Conservation (phyloP, 78 protist genomes). For the Chrysochromulina parva region DNA sequence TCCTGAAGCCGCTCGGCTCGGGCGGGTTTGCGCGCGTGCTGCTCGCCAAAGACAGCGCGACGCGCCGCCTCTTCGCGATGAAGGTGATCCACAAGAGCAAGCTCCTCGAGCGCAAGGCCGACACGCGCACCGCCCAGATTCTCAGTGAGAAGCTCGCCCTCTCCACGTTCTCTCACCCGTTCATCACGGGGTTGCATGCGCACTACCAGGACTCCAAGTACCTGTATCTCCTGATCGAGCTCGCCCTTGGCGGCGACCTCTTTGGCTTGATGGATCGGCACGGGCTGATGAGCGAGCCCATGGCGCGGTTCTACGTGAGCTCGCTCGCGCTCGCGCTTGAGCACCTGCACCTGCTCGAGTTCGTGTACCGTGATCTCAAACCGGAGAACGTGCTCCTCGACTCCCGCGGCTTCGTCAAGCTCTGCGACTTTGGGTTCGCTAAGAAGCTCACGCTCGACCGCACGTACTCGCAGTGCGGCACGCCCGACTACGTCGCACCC, state of each 20-base stretch:
- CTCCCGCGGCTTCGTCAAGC: not conserved
- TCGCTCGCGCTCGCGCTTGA: not conserved
- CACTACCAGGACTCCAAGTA: not conserved
- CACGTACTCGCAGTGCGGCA: slow-evolving; percentile 63
- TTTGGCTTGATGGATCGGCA: not conserved
- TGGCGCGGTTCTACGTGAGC: not conserved
- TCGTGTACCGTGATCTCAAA: not conserved
- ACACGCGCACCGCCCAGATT: not conserved
- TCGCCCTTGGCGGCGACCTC: slow-evolving; percentile 20
- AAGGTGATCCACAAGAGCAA: not conserved
- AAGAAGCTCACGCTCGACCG: not conserved
- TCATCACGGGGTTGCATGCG: not conserved
- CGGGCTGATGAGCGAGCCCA: not conserved
- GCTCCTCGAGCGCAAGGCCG: not conserved
- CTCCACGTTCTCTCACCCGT: not conserved
- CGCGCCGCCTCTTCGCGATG: not conserved
- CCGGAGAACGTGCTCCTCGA: slow-evolving; percentile 41
- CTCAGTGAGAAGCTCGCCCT: not conserved
- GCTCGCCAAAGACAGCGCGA: not conserved
- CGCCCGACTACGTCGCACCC: slow-evolving; percentile 95
- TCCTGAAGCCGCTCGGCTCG: not conserved
- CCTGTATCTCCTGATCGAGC: slow-evolving; percentile 20
- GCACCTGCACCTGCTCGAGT: not conserved
- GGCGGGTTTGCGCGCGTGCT: not conserved
- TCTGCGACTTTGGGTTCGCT: slow-evolving; percentile 48